Base-by-base conservation (phyloP, 768 basidiomycete species). In the Hortiboletus flavorubellus region DNA sequence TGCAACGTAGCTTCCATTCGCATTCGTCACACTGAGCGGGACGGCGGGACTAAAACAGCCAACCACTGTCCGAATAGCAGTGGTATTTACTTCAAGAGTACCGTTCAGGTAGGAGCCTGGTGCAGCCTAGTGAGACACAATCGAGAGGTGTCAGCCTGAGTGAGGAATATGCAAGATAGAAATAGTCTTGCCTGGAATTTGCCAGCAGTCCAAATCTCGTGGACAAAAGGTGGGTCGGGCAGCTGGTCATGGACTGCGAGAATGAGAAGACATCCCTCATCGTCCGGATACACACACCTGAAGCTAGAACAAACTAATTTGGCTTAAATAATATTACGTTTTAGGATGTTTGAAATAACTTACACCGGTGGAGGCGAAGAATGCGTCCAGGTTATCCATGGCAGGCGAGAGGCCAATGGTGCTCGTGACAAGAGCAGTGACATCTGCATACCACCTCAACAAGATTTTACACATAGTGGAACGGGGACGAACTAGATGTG, bases 301-400 rank as follows among this genome's bases (percentile, higher is more conserved):
- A 70, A 33, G 70, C 67, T 11, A 67, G 56, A 26, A 54, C 54
- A 58, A 68, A 71, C 71, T 71, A 37, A 76, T 67, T 4, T 75
- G 75, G 6, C 8, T 35, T 62, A 14, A 60, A 50, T 43, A 3
- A 52, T 44, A 7, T 35, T 49, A 7, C 31, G 44, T 16, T 46
- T 40, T 26, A 40, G 10, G 1, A 44, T 52, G 44, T 8, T 26
- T 26, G 2, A 42, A 18, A 53, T 15, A 29, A 70, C 77, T 55
- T 58, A 78, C 80, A 45, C 86, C 86, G 8, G 83, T 78, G 9
- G 85, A 81, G 29, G 85, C 81, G 10, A 81, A 70, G 62, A 86
- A 87, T 16, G 76, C 75, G 41, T 78, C 80, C 43, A 87, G 61
- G 8, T 77, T 65, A 18, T 63, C 53, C 16, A 80, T 68, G 54